Conservation (phyloP, 352 stramenopile genomes). For the Phytophthora citricola region DNA sequence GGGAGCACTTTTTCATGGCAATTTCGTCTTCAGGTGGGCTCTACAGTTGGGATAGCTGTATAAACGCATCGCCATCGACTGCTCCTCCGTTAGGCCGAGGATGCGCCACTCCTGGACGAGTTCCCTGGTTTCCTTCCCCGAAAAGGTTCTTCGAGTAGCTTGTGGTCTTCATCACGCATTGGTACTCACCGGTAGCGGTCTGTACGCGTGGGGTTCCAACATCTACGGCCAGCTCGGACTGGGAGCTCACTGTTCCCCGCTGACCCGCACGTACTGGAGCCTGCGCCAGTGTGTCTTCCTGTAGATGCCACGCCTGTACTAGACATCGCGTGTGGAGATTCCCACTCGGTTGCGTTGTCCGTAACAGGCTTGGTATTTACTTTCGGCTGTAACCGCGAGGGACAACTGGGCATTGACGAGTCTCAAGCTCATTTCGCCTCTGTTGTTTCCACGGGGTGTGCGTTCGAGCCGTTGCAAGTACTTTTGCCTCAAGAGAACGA, state of each 20-base stretch:
- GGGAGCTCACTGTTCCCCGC: slow-evolving; percentile 28
- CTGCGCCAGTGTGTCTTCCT: slow-evolving; percentile 28
- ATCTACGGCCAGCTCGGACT: slow-evolving; percentile 72
- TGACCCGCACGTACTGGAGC: slow-evolving; percentile 32
- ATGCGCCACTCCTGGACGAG: slow-evolving; percentile 21
- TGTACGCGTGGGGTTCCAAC: slow-evolving; percentile 75
- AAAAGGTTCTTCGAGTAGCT: slow-evolving; percentile 43
- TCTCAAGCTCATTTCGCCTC: not conserved
- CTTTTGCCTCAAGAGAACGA: slow-evolving; percentile 3
- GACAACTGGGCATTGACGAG: slow-evolving; percentile 70
- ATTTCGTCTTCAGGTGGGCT: slow-evolving; percentile 40
- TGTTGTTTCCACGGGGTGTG: slow-evolving; percentile 25
- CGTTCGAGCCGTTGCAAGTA: slow-evolving; percentile 23
- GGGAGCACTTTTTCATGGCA: slow-evolving; percentile 45
- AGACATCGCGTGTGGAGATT: slow-evolving; percentile 67
- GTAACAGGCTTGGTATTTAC: slow-evolving; percentile 50
- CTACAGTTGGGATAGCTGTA: slow-evolving; percentile 43
- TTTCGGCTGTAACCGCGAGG: slow-evolving; percentile 76
- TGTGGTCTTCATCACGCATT: slow-evolving; percentile 60
- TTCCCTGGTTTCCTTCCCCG: slow-evolving; percentile 25
- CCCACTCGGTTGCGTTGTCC: slow-evolving; percentile 72
- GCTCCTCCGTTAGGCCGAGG: slow-evolving; percentile 20
- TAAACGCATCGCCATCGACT: slow-evolving; percentile 13
- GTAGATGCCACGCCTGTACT: slow-evolving; percentile 18
- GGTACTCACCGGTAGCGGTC: slow-evolving; percentile 29